Base-by-base conservation (phyloP, 2,329 filamentous ascomycete genomes). In the Clarireedia homoeocarpa region DNA sequence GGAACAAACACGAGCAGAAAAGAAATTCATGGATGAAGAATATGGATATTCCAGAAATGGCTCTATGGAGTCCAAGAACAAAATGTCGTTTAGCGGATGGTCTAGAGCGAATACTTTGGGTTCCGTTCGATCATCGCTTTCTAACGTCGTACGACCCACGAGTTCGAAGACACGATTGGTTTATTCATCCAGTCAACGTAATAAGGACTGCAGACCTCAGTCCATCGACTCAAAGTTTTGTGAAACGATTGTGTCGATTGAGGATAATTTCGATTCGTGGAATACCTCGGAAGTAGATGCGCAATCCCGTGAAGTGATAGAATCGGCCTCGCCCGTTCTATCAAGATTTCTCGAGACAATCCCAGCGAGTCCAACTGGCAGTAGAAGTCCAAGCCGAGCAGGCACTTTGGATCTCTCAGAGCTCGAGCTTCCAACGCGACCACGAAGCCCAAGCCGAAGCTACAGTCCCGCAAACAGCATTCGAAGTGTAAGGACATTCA, bases 261-360 rank as follows among this genome's bases (percentile, higher is more conserved):
- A 80, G n/a, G 84, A 87, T 59, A 80, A 81, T 1, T 89, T 90
- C 64, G 86, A 89, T 63, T 83, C 79, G 2, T 90, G 87, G 87
- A 86, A 90, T 65, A 88, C 84, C 0, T 87, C 84, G 0, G 75
- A 77, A 0, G 83, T 89, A 2, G 84, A 86, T 62, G 72, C 79
- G 2, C 80, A 84, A 61, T 80, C 77, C 62, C 77, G 82, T 27
- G 80, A 84, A 62, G 76, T 77, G 2, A 77, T 83, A 51, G 79
- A 10, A 55, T 75, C 76, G 34, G 74, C 57, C 34, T 66, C 65
- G 17, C 63, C 65, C 40, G 63, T 58, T 4, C 63, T 57, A 66
- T 74, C 12, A 72, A 74, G 53, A 30, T 78, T 79, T 52, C 75
- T 91, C 5, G 86, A 90, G 66, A 85, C 87, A 0, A 91, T 91